Base-by-base conservation (phyloP, 1,284 basidiomycete genomes). In the Pascua guehoae region DNA sequence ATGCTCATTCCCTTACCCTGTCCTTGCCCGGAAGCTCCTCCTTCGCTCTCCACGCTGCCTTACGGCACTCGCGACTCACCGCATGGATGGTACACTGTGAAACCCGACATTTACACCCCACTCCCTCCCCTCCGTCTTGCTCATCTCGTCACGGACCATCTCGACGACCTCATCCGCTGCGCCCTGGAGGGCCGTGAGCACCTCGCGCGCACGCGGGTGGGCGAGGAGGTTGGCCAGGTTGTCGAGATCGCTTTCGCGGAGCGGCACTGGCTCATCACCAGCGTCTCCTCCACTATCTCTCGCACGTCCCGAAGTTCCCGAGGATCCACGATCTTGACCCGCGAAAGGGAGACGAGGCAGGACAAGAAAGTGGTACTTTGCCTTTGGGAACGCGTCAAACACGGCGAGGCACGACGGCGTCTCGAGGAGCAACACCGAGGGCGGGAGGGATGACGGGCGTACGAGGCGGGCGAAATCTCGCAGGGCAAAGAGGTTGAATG, bases 101-200 rank as follows among this genome's bases (percentile, higher is more conserved):
- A 98, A 97, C 1, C 94, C 95, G 2, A 81, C 79, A 80, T 85
- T 85, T 17, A 94, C 79, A 15, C 81, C 82, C 91, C 92, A 95
- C 60, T 83, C 83, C 74, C 87, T 90, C 5, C 88, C 88, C 60
- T 88, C 86, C 9, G 82, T 80, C 65, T 83, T 82, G 42, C 81
- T 59, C 95, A 98, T 97, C 74, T 94, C 91, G 48, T 85, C 83
- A 62, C 85, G 80, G 49, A 97, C 86, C 67, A 85, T 81, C 56
- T 78, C 79, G 60, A 81, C 82, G 41, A 86, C 65, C 15, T 75
- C 74, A 41, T 79, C 70, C 0, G 87, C 86, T 44, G 84, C 85
- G 12, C 81, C 78, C n/a, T 78, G 76, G 57, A 92, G 75, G 7
- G 77, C 79, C 3, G 71, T 61, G n/a, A 92, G 66, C 11, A 89